Evolutionary conservation across 2,329 filamentous ascomycete genomes (phyloP).

Genomic region (Colletotrichum australisinense): DNA sequence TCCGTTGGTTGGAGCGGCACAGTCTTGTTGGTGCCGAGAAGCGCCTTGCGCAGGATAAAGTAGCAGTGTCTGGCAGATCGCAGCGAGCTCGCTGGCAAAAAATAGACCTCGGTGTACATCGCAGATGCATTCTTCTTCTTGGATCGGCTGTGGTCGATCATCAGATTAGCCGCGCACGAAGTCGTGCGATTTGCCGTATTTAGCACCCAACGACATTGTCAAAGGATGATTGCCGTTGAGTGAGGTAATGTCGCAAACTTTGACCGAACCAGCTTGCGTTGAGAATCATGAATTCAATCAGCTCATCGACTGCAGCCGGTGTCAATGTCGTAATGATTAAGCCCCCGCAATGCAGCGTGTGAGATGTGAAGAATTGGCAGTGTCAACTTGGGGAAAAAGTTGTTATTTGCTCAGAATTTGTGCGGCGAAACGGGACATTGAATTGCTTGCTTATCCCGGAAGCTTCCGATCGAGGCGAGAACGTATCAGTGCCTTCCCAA

Average conservation of each 20-base stretch:
- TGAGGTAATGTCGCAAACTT: neutral
- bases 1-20: slow-evolving; percentile 19
- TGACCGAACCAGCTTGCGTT: neutral
- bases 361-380: neutral
- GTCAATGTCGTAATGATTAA: neutral
- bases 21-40: neutral
- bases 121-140: neutral
- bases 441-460: neutral
- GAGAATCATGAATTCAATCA: neutral
- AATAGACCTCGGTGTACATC: neutral
- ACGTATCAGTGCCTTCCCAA: too few species aligned
- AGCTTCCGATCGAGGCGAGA: neutral
- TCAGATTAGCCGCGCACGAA: neutral
- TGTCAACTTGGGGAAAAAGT: neutral
- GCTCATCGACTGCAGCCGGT: neutral
- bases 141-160: neutral
- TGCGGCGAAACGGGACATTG: neutral
- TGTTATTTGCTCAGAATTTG: neutral
- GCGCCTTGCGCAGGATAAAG: neutral
- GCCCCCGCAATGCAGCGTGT: too few species aligned
- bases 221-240: neutral
- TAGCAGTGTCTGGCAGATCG: neutral
- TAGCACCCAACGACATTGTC: too few species aligned
- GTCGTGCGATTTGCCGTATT: neutral
- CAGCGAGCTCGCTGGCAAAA: neutral